phyloP scores from a whole-genome alignment of 2,329 filamentous ascomycete species.

The Colletotrichum karsti region DNA sequence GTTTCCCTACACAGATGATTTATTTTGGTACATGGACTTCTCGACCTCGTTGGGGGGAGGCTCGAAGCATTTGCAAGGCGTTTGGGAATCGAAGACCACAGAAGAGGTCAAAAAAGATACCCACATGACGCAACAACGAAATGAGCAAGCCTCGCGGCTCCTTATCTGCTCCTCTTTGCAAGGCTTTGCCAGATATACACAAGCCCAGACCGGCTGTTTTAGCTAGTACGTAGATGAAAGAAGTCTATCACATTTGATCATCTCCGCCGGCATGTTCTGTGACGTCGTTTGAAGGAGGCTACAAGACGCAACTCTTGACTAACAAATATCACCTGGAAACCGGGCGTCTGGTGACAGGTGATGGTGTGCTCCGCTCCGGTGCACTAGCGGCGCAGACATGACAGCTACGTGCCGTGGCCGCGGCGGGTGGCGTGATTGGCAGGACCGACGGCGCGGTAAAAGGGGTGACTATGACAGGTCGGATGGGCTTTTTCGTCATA shows the following conservation, averaged over 20 bases:
- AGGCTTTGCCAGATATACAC: conserved; percentile 12
- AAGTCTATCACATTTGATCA: conserved; percentile 2
- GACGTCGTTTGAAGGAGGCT: not conserved
- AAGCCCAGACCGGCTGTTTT: not conserved
- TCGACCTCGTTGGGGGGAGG: conserved; percentile 4
- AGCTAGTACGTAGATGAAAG: conserved; percentile 10
- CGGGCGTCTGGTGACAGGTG: not conserved
- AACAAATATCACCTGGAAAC: not conserved
- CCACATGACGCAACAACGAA: conserved; percentile 14
- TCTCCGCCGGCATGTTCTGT: not conserved
- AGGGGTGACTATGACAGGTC: not conserved
- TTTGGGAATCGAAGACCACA: conserved; percentile 28
- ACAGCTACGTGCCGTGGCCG: not conserved
- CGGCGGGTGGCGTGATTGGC: conserved; percentile 6
- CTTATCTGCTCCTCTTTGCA: conserved; percentile 16
- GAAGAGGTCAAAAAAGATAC: conserved; percentile 27
- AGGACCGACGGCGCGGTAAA: not conserved
- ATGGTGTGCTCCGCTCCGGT: not conserved
- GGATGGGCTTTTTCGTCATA: not conserved
- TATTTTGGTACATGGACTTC: conserved; percentile 8
- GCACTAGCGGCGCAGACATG: conserved; percentile 4
- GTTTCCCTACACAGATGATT: conserved; percentile 1
- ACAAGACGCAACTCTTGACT: not conserved
- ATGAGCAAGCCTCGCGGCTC: not conserved
- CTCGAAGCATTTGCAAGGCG: conserved; percentile 27